A percentile compares a stretch with the other conserved stretches of the same genome.
Conservation (phyloP, 1,139 yeast species). For the Magnusiomyces magnusii region DNA sequence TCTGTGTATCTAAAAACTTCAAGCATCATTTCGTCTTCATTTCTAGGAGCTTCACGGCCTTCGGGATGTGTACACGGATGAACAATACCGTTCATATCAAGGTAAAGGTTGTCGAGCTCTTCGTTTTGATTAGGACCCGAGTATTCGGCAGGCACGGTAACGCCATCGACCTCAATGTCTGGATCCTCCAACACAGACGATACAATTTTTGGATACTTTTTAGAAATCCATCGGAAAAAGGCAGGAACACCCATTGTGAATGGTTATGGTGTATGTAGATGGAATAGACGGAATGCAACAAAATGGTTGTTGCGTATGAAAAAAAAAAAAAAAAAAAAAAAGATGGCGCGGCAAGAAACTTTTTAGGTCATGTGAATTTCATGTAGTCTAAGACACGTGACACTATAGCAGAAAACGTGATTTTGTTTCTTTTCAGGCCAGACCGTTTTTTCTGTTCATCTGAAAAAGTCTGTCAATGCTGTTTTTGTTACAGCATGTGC, state of each 20-base stretch:
- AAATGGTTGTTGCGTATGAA: not conserved
- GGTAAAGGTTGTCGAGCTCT: constrained; percentile 80
- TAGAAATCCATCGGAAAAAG: constrained; percentile 90
- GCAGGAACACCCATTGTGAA: constrained; percentile 69
- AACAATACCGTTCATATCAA: constrained; percentile 97
- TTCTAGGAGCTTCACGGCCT: constrained; percentile 85
- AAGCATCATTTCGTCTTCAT: constrained; percentile 91
- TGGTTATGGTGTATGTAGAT: not conserved
- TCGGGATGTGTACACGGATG: constrained; percentile 98
- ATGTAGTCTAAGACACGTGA: no score
- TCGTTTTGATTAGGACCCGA: constrained; percentile 87
- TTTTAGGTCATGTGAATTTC: not conserved
- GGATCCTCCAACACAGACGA: constrained; percentile 83
- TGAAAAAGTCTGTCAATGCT: no score
- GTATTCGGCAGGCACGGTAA: constrained; percentile 57
- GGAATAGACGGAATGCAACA: not conserved
- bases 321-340: not conserved
- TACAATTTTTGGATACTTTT: constrained; percentile 89
- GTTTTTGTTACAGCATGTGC: no score
- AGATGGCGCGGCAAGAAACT: not conserved
- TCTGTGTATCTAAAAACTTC: constrained; percentile 88
- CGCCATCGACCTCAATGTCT: constrained; percentile 47
- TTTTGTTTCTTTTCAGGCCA: no score
- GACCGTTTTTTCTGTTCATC: no score
- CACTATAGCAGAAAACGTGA: no score